These are phyloP conservation scores for Sherardia arvensis DNA, from an alignment of 257 asterid species.

Conservation along the genomic window DNA sequence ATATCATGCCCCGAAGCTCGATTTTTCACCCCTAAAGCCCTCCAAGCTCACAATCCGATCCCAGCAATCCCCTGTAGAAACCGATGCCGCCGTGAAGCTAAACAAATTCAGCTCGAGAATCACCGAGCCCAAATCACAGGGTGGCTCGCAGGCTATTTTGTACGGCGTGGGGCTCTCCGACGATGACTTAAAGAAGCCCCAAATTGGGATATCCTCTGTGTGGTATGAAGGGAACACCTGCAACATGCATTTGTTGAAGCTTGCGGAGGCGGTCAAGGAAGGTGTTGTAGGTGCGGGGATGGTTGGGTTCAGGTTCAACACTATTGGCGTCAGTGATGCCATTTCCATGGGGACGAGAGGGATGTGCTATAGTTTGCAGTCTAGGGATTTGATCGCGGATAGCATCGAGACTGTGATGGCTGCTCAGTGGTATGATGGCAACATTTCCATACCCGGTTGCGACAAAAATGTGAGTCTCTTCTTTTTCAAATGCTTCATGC, in stretches of 20 bases:
- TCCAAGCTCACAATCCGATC: conserved; percentile 30
- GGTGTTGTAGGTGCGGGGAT: conserved; percentile 74
- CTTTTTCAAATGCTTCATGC: neutral
- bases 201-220: conserved; percentile 88
- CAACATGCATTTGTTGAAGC: conserved; percentile 83
- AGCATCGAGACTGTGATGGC: conserved; percentile 97
- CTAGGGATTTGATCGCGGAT: conserved; percentile 97
- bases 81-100: conserved; percentile 30
- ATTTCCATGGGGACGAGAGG: conserved; percentile 99
- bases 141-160: conserved; percentile 89
- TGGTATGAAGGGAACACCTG: conserved; percentile 99
- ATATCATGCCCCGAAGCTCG: neutral
- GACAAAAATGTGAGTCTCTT: conserved; percentile 73
- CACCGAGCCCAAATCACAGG: conserved; percentile 88
- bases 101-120: conserved; percentile 86
- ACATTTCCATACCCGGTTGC: conserved; percentile 92
- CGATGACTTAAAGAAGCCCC: conserved; percentile 82
- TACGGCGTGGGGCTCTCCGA: conserved; percentile 95
- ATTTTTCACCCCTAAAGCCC: neutral
- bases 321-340: conserved; percentile 95
- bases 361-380: conserved; percentile 94
- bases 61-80: conserved; percentile 30
- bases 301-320: conserved; percentile 94
- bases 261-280: conserved; percentile 82
- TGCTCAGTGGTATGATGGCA: conserved; percentile 99